phyloP scores from a whole-genome alignment of 2,329 filamentous ascomycete genomes.

The Ophiobolus disseminans region DNA sequence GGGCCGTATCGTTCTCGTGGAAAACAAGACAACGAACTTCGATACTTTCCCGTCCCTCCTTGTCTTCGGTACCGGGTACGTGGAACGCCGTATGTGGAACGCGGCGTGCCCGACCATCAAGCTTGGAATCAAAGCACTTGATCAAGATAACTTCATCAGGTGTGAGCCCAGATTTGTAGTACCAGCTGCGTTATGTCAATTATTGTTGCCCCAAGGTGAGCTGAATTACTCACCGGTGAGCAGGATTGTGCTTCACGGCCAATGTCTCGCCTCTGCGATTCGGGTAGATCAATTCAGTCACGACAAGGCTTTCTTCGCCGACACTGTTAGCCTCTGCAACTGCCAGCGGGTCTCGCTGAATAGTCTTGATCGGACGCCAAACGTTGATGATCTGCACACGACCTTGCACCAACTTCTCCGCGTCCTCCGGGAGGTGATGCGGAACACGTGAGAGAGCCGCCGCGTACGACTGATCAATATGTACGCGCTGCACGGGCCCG shows the following conservation, averaged over 20 bases:
- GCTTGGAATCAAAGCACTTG: slow-evolving; percentile 47
- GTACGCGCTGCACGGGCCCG: slow-evolving; percentile 60
- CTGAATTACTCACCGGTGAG: slow-evolving; percentile 29
- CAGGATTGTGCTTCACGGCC: slow-evolving; percentile 33
- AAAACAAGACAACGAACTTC: slow-evolving; percentile 46
- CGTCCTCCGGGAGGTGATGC: slow-evolving; percentile 41
- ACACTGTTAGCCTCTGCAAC: slow-evolving; percentile 41
- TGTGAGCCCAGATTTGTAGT: slow-evolving; percentile 36
- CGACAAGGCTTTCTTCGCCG: slow-evolving; percentile 34
- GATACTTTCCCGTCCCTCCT: slow-evolving; percentile 42
- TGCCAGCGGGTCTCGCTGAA: slow-evolving; percentile 42
- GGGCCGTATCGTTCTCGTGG: slow-evolving; percentile 37
- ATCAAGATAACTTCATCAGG: slow-evolving; percentile 44
- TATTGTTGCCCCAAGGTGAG: no score
- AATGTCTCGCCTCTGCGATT: slow-evolving; percentile 39
- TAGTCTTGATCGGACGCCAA: slow-evolving; percentile 45
- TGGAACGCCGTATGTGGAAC: slow-evolving; percentile 46
- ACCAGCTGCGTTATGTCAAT: slow-evolving; percentile 33
- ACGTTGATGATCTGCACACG: slow-evolving; percentile 48
- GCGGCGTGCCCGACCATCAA: slow-evolving; percentile 42
- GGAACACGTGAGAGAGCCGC: slow-evolving; percentile 36
- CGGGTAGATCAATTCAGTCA: slow-evolving; percentile 40
- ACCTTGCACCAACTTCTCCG: slow-evolving; percentile 33
- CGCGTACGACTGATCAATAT: slow-evolving; percentile 65
- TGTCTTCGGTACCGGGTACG: slow-evolving; percentile 33